Evolutionary conservation across 495 filamentous ascomycete species (phyloP), one percentile per base, ranked within the genome.

Genomic region (Beverwykella pulmonaria): DNA sequence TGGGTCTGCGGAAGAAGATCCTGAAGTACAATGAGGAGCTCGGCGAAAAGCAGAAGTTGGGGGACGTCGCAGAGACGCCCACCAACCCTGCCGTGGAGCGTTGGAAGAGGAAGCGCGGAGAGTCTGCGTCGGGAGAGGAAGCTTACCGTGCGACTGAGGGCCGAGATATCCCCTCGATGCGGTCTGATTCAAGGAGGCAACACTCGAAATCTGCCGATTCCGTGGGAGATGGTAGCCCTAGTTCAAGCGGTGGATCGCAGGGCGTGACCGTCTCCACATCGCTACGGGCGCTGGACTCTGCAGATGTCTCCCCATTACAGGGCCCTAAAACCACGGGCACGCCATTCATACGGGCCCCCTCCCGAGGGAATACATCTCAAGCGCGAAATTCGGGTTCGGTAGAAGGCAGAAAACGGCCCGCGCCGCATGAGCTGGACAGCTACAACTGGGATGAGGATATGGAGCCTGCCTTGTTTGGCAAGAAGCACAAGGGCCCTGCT

Each of bases 341-440:
- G 0, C 78, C 78, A 0, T 80, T 80, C 44, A 74, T 78, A n/a
- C 66, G 78, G 58, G 78, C 76, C 12, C 78, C 76, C 23, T 77
- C 76, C 1, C 59, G 75, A 19, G 75, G 65, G 27, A 69, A 75
- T 20, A 2, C 71, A 5, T 44, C 55, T 1, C 53, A 65, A 10
- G 30, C 64, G 10, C 54, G 63, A 20, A 41, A 46, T 27, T 53
- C 62, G 29, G 32, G 32, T 61, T 53, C 63, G 15, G 17, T 36
- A 27, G 62, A 71, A 30, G 49, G 63, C 9, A 46, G 47, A 29
- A 57, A 30, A 25, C 69, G 69, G 20, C 69, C 69, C 8, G 36
- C 27, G 25, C 60, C 69, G 12, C 69, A 61, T 26, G 64, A 65
- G 26, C 60, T 72, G 27, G 78, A 79, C 56, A 78, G 75, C 67